Base-by-base conservation (phyloP, 2,329 filamentous ascomycete genomes). In the Pseudogymnoascus sp. region DNA sequence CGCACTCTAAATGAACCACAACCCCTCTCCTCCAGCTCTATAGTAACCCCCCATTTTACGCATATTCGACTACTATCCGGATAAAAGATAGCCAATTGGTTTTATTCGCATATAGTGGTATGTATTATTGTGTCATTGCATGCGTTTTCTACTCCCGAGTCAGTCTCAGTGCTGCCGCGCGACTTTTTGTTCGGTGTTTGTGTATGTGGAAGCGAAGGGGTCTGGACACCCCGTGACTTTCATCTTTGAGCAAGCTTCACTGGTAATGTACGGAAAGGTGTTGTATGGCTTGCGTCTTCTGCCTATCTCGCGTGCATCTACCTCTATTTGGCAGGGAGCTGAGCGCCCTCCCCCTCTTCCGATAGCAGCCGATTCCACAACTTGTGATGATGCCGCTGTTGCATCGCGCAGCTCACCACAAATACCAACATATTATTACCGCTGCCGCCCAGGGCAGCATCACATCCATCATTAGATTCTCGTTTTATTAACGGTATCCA, bases 1-100 rank as follows among this genome's bases (percentile, higher is more conserved):
- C 45, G 45, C 45, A 55, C 45, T 55, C 28, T 55, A 55, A 55
- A 55, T 55, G 25, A 55, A 55, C 45, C 45, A 33, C 45, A 55
- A 23, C 45, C 45, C 45, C 45, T 55, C 45, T 55, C 28, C 19
- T 19, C 45, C 9, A 33, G 25, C 45, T 33, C 45, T 9, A 33
- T 33, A 55, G 25, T 55, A 16, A 5, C 41, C 4, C 25, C 28
- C 25, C 28, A 33, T 30, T 19, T 9, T 19, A 7, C n/a, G 23
- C 25, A 55, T 30, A 33, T 8, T 19, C 25, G n/a, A 55, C 7
- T 55, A 55, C 25, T 55, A 33, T 55, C 45, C 45, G 45, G 45
- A 33, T 55, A 55, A 55, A 55, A 30, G 19, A 30, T 4, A 4
- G n/a, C 45, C 45, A 55, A 33, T 55, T 30, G 28, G 12, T 16